Evolutionary conservation across 768 basidiomycete genomes (phyloP), one percentile per base, ranked within the genome.

Genomic region (Pisolithus marmoratus): DNA sequence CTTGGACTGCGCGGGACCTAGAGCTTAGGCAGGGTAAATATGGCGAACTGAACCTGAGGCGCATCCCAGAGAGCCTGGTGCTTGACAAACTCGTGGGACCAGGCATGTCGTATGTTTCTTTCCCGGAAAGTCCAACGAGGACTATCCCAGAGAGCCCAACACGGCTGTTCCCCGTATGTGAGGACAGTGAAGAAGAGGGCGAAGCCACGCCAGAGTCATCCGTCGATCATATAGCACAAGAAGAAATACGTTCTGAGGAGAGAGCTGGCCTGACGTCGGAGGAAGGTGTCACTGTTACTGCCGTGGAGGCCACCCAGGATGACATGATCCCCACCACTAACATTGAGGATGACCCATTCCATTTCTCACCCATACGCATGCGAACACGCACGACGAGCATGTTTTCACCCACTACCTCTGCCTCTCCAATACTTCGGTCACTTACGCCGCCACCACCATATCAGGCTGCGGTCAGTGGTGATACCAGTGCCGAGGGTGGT

Each of bases 1-100:
- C 61, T 26, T 75, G 76, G 71, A 63, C 67, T 26, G 63, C 65
- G 2, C 70, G 72, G n/a, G 73, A 74, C n/a, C 70, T 65, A 23
- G 61, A 58, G 38, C 53, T 53, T 26, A 53, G 50, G 14, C 49
- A 48, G 2, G 46, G 53, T 46, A 61, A 55, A 49, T 51, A 60
- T 48, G 60, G 59, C 50, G 53, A 49, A 20, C 54, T 67, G 20
- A 60, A 29, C 2, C 41, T 54, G 26, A 49, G 48, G 22, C 62
- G 26, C 44, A 44, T 15, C 41, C 53, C 34, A 45, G 60, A 60
- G 37, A 58, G 53, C 17, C 36, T 54, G 8, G 36, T 43, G 31
- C 38, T 50, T 26, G 66, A 55, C 51, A 59, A 55, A 38, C 4
- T 15, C 58, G 62, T 1, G 53, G 55, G 11, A 50, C 58, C 41